Percentiles rank a stretch among this genome's conserved stretches.
These are phyloP conservation scores for Vitis hybrid DNA, from an alignment of 177 flowering plant species.

Conservation along the genomic window DNA sequence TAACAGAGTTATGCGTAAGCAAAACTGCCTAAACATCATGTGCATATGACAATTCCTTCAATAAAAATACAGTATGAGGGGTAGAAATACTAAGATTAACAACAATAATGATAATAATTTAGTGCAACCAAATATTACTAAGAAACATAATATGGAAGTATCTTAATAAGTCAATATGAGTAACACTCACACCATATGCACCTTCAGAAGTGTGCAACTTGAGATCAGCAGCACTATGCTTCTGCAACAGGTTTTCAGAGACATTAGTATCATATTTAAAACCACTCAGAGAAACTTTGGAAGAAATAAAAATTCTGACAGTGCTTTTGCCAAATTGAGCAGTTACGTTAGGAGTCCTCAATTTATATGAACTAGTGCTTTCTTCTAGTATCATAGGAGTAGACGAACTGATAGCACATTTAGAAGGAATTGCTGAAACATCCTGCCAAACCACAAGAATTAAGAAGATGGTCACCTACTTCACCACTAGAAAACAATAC, in stretches of 20 bases:
- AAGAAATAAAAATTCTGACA: slow-evolving; percentile 24
- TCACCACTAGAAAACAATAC: neutral
- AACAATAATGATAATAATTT: too few species aligned
- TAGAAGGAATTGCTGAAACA: slow-evolving; percentile 29
- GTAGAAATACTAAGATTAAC: too few species aligned
- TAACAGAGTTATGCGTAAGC: neutral
- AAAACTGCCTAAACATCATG: neutral
- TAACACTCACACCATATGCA: slow-evolving; percentile 44
- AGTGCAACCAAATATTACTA: too few species aligned
- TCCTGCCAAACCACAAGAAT: slow-evolving; percentile 40
- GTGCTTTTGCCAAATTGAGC: slow-evolving; percentile 23
- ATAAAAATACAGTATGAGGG: neutral
- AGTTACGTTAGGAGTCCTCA: slow-evolving; percentile 28
- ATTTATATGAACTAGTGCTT: slow-evolving; percentile 61
- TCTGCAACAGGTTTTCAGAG: slow-evolving; percentile 25
- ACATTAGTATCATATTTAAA: slow-evolving; percentile 30
- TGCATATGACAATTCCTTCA: too few species aligned
- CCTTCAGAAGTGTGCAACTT: slow-evolving; percentile 25
- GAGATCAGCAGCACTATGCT: slow-evolving; percentile 14
- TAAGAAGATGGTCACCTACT: neutral
- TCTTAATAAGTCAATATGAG: neutral
- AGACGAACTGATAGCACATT: slow-evolving; percentile 34
- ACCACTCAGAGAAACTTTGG: slow-evolving; percentile 32
- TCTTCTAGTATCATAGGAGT: slow-evolving; percentile 53
- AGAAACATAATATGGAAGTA: neutral